Conservation (phyloP, 768 basidiomycete genomes). For the Butyriboletus loyo region DNA sequence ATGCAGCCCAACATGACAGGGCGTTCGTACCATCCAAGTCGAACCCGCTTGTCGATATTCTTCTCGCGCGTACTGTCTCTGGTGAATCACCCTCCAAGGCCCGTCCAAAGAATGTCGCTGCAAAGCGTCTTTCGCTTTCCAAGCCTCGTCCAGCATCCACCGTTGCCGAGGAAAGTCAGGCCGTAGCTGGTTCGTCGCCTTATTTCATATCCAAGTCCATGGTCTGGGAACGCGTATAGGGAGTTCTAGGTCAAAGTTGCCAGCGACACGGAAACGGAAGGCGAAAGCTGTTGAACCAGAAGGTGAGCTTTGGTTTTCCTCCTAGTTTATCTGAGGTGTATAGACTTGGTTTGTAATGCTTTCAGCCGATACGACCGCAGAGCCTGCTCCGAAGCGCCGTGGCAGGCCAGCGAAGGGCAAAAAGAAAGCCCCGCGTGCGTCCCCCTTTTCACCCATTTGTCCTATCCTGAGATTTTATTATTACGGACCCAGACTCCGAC, state of each 20-base stretch:
- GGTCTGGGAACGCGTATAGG: conserved; percentile 8
- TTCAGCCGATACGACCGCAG: background rate
- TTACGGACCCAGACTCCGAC: background rate
- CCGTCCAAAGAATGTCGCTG: background rate
- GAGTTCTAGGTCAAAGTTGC: conserved; percentile 5
- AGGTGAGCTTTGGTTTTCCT: conserved; percentile 1
- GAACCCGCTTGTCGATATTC: conserved; percentile 50
- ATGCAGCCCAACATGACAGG: conserved; percentile 25
- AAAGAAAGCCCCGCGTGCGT: conserved; percentile 10
- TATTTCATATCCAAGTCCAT: background rate
- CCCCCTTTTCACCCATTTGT: background rate
- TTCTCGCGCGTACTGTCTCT: conserved; percentile 48
- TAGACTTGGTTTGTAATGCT: background rate
- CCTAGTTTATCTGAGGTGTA: background rate
- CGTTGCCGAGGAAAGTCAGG: background rate
- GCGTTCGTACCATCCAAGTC: conserved; percentile 51
- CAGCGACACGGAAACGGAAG: conserved; percentile 10
- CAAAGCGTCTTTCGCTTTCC: conserved; percentile 1
- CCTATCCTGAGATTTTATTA: background rate
- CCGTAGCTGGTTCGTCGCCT: conserved; percentile 14
- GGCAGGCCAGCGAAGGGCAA: conserved; percentile 12
- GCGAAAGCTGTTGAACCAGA: background rate
- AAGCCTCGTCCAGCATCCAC: conserved; percentile 1
- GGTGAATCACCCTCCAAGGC: conserved; percentile 46
- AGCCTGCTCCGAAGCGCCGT: conserved; percentile 17